Evolutionary conservation across 148 eudicot species (phyloP), one percentile per base, ranked within the genome.

Genomic region (Camellia granthamiana): DNA sequence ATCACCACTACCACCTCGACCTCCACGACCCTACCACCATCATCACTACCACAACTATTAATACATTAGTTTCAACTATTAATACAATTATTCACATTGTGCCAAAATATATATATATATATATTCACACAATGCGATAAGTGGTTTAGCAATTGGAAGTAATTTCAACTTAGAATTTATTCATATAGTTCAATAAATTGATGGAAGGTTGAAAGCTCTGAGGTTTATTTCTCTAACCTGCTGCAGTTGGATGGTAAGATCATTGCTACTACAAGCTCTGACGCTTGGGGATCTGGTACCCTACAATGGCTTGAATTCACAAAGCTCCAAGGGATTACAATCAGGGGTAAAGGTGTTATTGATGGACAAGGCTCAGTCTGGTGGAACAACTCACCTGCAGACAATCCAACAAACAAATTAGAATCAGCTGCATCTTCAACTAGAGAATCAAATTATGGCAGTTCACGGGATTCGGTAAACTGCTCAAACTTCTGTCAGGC

Each of bases 241-340:
- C 23, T 59, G 51, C 74, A 85, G 88, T 43, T 85, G 65, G 85
- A 85, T 72, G 88, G 88, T 15, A 85, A 77, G 51, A 82, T 85
- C 61, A 82, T 85, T 5, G 88, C 88, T 18, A 81, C 88, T 19
- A 77, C 61, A 60, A 69, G 49, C 46, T 61, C 85, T 1, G 68
- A 59, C 41, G 70, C 65, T 8, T 85, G 88, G 88, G 80, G 80
- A 58, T 75, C 84, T 11, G 85, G 85, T 7, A 77, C 73, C 12
- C 69, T 85, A 23, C 83, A 85, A 59, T 85, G 88, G 88, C 78
- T 85, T 0, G 76, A 82, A 64, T 85, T 85, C 52, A 54, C 60
- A 23, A 52, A 81, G 46, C 79, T 78, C 1, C 75, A n/a, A 58
- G 85, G 85, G 30, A 73, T 85, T 73, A 76, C 81, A 9, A 58